These are phyloP conservation scores for Lentinus tigrinus DNA, from an alignment of 768 basidiomycete genomes.

Conservation along the genomic window DNA sequence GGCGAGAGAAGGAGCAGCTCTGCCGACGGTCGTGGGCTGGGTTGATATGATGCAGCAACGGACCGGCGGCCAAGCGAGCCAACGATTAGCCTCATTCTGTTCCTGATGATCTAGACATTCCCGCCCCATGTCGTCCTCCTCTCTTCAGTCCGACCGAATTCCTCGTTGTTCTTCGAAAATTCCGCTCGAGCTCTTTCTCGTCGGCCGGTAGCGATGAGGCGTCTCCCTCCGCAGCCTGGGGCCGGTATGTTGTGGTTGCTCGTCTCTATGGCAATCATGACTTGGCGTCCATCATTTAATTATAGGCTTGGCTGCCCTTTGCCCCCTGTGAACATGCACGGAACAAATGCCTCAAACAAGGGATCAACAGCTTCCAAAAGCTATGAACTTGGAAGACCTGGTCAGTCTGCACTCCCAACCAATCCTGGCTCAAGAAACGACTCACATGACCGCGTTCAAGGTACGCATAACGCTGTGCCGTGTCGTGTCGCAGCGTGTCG, in stretches of 20 bases:
- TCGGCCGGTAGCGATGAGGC: conserved; percentile 5
- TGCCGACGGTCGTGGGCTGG: background rate
- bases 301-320: conserved; percentile 6
- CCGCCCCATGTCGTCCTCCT: background rate
- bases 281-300: conserved; percentile 14
- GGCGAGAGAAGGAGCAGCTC: background rate
- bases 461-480: too few species aligned
- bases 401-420: too few species aligned
- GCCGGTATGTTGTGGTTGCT: background rate
- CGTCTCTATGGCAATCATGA: conserved; percentile 15
- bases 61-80: background rate
- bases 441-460: too few species aligned
- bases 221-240: background rate
- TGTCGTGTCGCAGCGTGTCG: too few species aligned
- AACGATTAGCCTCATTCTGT: background rate
- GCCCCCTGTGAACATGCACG: background rate
- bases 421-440: too few species aligned
- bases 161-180: background rate
- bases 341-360: too few species aligned
- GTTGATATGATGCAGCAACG: background rate
- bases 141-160: conserved; percentile 6
- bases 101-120: background rate
- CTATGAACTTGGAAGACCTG: too few species aligned
- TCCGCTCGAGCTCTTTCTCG: background rate
- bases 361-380: too few species aligned